Base-by-base conservation (phyloP, 2,329 filamentous ascomycete genomes). In the Colletotrichum destructivum region DNA sequence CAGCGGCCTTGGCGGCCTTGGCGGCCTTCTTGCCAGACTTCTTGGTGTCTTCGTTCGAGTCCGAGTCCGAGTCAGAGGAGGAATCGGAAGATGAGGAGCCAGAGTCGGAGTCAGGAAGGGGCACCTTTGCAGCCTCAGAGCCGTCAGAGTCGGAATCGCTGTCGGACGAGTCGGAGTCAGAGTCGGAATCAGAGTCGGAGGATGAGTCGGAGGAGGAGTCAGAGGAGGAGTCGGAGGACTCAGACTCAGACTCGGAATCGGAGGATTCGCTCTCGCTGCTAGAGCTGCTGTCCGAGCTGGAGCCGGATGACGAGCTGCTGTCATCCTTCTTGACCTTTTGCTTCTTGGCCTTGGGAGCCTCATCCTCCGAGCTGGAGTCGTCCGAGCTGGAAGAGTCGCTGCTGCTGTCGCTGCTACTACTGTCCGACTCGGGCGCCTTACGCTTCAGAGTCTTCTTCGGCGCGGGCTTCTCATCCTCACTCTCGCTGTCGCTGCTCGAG, bases 281-380 rank as follows among this genome's bases (percentile, higher is more conserved):
- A 46, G 76, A 78, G 26, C 75, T 73, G 46, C 60, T 70, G 60
- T 83, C 80, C 4, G 83, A 84, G 8, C 78, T 75, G 15, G 78
- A 80, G 62, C 82, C 83, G 42, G 76, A 75, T 68, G 82, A 81
- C 12, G 82, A 83, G 65, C 77, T 79, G 59, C 77, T 82, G 44
- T 49, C 64, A 26, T 65, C 66, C 18, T 54, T 76, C 75, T 86
- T 84, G 40, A 81, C 83, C 78, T 85, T 86, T 73, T 79, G 79
- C 81, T 89, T 91, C 83, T 91, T 91, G 35, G 81, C 75, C 71
- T 83, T 83, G 4, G 85, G 87, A 15, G 81, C 81, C 69, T 87
- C 83, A 51, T 83, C 83, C 49, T 86, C 85, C 11, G 83, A 85
- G 74, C 81, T 82, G 21, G 86, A 86, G 59, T 82, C 82, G 67